Evolutionary conservation across 495 filamentous ascomycete genomes (phyloP), one percentile per base, ranked within the genome.

Genomic region (Lasiosphaeria hispida): DNA sequence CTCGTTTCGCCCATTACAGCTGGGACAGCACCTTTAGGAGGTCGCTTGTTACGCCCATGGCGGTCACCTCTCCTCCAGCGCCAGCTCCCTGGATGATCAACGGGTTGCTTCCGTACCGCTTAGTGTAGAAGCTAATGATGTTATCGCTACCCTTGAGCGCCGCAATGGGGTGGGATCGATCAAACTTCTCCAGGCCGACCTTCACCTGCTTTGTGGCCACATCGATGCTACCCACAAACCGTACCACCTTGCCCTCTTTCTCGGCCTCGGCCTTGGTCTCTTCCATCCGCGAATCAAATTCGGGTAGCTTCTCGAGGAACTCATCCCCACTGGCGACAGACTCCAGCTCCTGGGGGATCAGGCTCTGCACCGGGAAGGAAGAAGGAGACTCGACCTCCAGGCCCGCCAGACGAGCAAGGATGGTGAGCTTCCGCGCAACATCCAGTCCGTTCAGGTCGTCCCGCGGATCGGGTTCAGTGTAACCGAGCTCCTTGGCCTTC

Each of bases 381-480:
- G 88, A 91, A 1, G 91, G 89, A 1, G 84, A 82, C 69, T 87
- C 80, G 13, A 97, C 84, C 47, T 84, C 73, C 53, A 98, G 72
- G 0, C 94, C 94, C 10, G 83, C 85, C 30, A 96, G 68, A 15
- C 94, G 82, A 36, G 92, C 94, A 41, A 97, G 80, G 58, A 97
- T 97, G 23, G 92, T 96, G 61, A 97, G 79, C 75, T 98, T 98
- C n/a, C 94, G 81, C 23, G 94, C 94, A 18, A 98, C 93, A 68
- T 98, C 94, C 67, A 96, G 80, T 10, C 94, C 94, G 73, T 98
- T 97, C 63, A 98, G 79, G 11, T 97, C 94, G 71, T 97, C 94
- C 41, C 94, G 81, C 41, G 94, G 94, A 69, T 97, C 94, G 1
- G 94, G 94, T 76, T 98, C 94, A 10, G 94, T 98, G 75, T 92